These are phyloP conservation scores for barley (Hordeum vulgare) DNA, from an alignment of 176 grass and related monocot species.

Conservation along the genomic window MorexV3_pseudomolecules_assembly NC_058524.1:581228328-581228827, in stretches of 20 bases:
- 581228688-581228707: constrained; percentile 30
- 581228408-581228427: background rate
- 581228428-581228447: no score
- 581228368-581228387: constrained; percentile 31
- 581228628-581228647: background rate
- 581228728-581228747: constrained; percentile 78
- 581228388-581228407: background rate
- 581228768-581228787: constrained; percentile 41
- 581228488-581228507: constrained; percentile 76
- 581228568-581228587: constrained; percentile 67
- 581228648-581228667: background rate
- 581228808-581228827: background rate
- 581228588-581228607: background rate
- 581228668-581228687: background rate
- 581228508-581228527: constrained; percentile 67
- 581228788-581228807: background rate
- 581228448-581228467: no score
- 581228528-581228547: constrained; percentile 64
- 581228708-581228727: constrained; percentile 43
- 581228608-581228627: background rate
- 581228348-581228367: constrained; percentile 38
- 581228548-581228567: constrained; percentile 63
- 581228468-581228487: background rate
- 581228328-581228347: background rate
- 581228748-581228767: constrained; percentile 64